Conservation (phyloP, 306 rosid genomes). For the Quercus gilva region DNA sequence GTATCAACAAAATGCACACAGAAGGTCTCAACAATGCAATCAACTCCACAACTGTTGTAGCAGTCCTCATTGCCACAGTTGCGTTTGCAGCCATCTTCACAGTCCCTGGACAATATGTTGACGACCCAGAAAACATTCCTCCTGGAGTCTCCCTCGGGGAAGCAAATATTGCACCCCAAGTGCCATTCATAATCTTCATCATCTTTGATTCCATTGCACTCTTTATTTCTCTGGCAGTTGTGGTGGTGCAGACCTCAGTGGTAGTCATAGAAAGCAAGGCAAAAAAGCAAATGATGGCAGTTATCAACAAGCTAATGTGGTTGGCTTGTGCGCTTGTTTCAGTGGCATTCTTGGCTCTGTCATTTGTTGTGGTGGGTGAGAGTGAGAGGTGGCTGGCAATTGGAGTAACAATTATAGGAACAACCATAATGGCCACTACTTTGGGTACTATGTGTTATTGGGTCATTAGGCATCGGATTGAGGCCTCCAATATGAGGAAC, state of each 20-base stretch:
- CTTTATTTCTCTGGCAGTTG: conserved; percentile 91
- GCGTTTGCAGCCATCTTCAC: conserved; percentile 95
- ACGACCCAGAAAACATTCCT: conserved; percentile 49
- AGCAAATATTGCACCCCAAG: conserved; percentile 73
- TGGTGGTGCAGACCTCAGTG: conserved; percentile 93
- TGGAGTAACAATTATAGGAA: conserved; percentile 77
- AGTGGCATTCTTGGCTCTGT: conserved; percentile 80
- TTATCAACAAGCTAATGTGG: conserved; percentile 99
- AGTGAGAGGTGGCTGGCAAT: conserved; percentile 75
- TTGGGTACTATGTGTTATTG: conserved; percentile 90
- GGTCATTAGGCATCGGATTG: conserved; percentile 85
- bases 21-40: conserved; percentile 98
- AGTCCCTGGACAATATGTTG: conserved; percentile 87
- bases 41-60: conserved; percentile 91
- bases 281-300: conserved; percentile 97
- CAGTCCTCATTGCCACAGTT: conserved; percentile 94
- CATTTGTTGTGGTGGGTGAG: conserved; percentile 86
- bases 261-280: conserved; percentile 96
- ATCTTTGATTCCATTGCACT: conserved; percentile 84
- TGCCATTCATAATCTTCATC: conserved; percentile 68
- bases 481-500: conserved; percentile 65
- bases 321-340: conserved; percentile 82
- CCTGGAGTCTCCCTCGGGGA: conserved; percentile 70
- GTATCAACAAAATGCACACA: conserved; percentile 82
- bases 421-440: conserved; percentile 86